Evolutionary conservation across 2,329 filamentous ascomycete species (phyloP), one percentile per base, ranked within the genome.

Genomic region (Fusarium nodosum): DNA sequence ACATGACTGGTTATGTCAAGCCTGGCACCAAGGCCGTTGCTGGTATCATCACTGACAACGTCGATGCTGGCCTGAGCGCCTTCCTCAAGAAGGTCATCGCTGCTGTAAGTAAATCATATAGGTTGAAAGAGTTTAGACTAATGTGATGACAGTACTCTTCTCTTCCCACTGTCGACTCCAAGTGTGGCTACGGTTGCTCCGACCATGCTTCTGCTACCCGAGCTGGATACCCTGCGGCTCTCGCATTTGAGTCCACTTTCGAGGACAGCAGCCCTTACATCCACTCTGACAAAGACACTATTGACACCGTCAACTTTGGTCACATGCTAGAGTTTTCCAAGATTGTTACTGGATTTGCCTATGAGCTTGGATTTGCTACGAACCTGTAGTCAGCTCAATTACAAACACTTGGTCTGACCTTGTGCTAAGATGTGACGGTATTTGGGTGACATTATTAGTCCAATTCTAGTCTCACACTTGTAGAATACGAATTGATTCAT

Each of bases 261-360:
- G 84, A 86, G 57, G 79, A 87, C 76, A 85, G 81, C 57, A 90
- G 92, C 79, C 88, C 88, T 73, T 88, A 90, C 77, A 94, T 94
- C 68, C 92, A 94, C 80, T 88, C 88, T 1, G 90, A 89, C 1
- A 86, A 90, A 63, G 92, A 94, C 76, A 88, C 87, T 74, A 88
- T 94, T 69, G 85, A 91, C 75, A 89, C 88, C 68, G 80, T 94
- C 61, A 89, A 84, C 74, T 90, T 90, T 75, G 83, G 87, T 69
- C 89, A 91, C 77, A 88, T 90, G 82, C 79, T 89, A 15, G 86
- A 91, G 79, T 89, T 91, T 75, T 87, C 87, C 30, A 81, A 81
- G 75, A 75, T 85, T 72, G 84, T 82, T 8, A 74, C 83, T 20
- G 83, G 82, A 1, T 84, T 83, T 63, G 78, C 78, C 4, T 85